Evolutionary conservation across 2,329 filamentous ascomycete genomes (phyloP), one percentile per base, ranked within the genome.

Genomic region (Capronia americana): DNA sequence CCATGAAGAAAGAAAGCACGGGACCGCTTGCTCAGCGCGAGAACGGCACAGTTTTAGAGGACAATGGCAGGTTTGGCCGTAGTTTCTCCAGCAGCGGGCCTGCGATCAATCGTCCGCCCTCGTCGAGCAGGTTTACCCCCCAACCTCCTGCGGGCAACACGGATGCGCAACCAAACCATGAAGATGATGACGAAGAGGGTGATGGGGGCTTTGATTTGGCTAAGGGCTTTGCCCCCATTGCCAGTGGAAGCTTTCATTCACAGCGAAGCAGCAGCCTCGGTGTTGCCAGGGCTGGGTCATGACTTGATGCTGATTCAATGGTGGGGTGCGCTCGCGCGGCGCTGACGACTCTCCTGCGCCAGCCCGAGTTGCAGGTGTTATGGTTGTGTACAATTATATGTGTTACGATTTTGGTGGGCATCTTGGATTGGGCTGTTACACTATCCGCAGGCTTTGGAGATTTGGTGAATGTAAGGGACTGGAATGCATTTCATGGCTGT

Each of bases 211-310:
- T 84, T 69, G 82, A 83, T 72, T 76, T 83, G 20, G 69, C 24
- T 60, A 82, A 80, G 67, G 81, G 81, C 17, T 83, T 83, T 69
- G 80, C 82, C 73, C 80, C 81, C n/a, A 83, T 83, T 62, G 70
- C 64, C 11, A 51, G 68, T 12, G 78, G 80, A 7, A 69, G 67
- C 46, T 70, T 72, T 48, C 61, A 65, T 57, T 69, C 69, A 23
- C 66, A 70, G 38, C 48, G 70, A 46, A 69, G 69, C 54, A 66
- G 68, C 54, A 66, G 69, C 48, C 61, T 70, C 24, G 67, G 67
- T 23, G 57, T 66, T 53, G 64, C 64, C 20, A 58, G 62, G 57
- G 68, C 65, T 17, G 68, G 68, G 4, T 65, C 68, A 24, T 69
- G 59, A 64, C 44, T n/a, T 51, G 14, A n/a, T 44, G 17, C n/a